Conservation (phyloP, 371 early-diverging fungal species). For the Mortierella sp. region DNA sequence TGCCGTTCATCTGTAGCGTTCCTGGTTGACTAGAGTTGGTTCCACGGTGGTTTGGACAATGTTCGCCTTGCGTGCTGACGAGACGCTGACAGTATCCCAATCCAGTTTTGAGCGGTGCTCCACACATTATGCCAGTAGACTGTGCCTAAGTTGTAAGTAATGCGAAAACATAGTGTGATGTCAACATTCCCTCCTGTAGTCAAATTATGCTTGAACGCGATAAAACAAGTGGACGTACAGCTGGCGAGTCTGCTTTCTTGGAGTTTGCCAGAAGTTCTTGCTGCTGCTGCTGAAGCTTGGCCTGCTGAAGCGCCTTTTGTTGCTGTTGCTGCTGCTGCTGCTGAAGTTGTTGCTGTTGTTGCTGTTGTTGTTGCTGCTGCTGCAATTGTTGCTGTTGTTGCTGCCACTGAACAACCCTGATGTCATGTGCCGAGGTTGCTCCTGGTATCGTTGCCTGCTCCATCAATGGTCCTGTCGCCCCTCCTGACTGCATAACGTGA, state of each 20-base stretch:
- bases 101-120: conserved; percentile 47
- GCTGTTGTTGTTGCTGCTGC: conserved; percentile 39
- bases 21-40: conserved; percentile 31
- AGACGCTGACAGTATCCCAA: conserved; percentile 51
- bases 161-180: neutral
- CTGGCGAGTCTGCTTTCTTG: conserved; percentile 35
- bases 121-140: conserved; percentile 31
- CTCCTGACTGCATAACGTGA: conserved; percentile 25
- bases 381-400: conserved; percentile 37
- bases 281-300: conserved; percentile 21
- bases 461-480: conserved; percentile 41
- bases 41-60: conserved; percentile 55
- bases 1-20: conserved; percentile 26
- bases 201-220: neutral
- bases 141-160: conserved; percentile 17
- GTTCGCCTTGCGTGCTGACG: conserved; percentile 58
- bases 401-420: conserved; percentile 27
- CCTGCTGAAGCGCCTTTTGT: conserved; percentile 17
- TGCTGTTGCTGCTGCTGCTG: conserved; percentile 40
- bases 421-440: conserved; percentile 26
- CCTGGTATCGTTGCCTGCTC: conserved; percentile 40
- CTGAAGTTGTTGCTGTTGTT: conserved; percentile 31
- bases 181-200: neutral
- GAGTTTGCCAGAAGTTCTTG: conserved; percentile 22
- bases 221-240: conserved; percentile 12